phyloP scores from a whole-genome alignment of 768 basidiomycete genomes.

The Sporobolomyces pararoseus region DNA sequence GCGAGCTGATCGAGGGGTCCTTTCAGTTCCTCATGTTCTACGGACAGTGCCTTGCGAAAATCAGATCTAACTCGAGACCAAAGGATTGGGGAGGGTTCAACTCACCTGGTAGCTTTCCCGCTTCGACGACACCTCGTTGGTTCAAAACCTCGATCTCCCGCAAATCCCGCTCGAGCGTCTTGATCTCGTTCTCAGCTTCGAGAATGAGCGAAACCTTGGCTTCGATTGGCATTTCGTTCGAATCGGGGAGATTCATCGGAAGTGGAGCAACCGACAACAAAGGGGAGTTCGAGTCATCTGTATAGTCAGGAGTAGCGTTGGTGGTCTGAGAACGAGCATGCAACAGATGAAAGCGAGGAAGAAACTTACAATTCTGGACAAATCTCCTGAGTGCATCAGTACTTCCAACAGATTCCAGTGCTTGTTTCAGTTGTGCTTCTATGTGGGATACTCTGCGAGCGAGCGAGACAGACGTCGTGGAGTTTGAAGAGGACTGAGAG shows the following conservation, averaged over 20 bases:
- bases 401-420: conserved; percentile 16
- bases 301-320: background rate
- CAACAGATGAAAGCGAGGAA: background rate
- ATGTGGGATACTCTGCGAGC: conserved; percentile 19
- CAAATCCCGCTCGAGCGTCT: conserved; percentile 38
- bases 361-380: conserved; percentile 36
- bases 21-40: conserved; percentile 34
- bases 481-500: background rate
- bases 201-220: conserved; percentile 41
- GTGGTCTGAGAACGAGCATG: background rate
- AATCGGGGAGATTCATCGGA: background rate
- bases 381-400: conserved; percentile 42
- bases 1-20: conserved; percentile 11
- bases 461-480: conserved; percentile 7
- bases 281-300: conserved; percentile 42
- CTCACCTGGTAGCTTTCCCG: conserved; percentile 37
- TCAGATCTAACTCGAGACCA: too few relatives aligned
- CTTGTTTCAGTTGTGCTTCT: conserved; percentile 13
- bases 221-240: conserved; percentile 10
- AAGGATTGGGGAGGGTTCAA: too few relatives aligned
- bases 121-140: conserved; percentile 28
- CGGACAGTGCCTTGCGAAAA: background rate
- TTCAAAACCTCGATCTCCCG: conserved; percentile 38
- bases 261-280: conserved; percentile 33
- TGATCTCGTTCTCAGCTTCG: conserved; percentile 40